A percentile compares a stretch with the other conserved stretches of the same genome.
Conservation (phyloP, 495 filamentous ascomycete species). For the Cryomyces antarcticus region DNA sequence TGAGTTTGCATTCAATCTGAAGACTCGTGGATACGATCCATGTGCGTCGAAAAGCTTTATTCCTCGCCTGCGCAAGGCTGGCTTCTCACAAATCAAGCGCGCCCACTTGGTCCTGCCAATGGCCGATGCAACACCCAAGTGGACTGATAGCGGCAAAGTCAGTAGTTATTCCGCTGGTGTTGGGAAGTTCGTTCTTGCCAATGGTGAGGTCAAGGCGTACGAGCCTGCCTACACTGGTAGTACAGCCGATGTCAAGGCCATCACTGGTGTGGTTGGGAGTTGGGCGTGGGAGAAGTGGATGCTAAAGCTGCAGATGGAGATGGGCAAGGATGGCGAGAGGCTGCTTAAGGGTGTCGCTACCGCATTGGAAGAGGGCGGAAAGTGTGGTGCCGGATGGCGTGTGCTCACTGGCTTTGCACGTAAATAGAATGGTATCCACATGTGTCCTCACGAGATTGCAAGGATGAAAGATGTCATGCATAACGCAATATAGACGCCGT, state of each 20-base stretch:
- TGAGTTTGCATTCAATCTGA: conserved; percentile 76
- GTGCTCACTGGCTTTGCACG: conserved; percentile 71
- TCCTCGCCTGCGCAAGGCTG: conserved; percentile 44
- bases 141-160: conserved; percentile 26
- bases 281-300: conserved; percentile 98
- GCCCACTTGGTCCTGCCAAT: conserved; percentile 83
- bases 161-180: not conserved
- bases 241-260: conserved; percentile 47
- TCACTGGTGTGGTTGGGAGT: conserved; percentile 64
- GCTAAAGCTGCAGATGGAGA: conserved; percentile 66
- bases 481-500: too few relatives aligned
- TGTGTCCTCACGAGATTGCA: too few relatives aligned
- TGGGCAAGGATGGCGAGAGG: conserved; percentile 41
- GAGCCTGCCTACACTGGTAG: conserved; percentile 49
- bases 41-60: conserved; percentile 62
- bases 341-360: conserved; percentile 56
- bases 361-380: conserved; percentile 68
- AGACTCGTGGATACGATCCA: conserved; percentile 74
- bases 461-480: too few relatives aligned
- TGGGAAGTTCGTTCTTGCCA: not conserved
- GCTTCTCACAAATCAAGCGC: conserved; percentile 62
- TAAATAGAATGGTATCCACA: too few relatives aligned
- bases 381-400: conserved; percentile 64
- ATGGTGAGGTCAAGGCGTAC: conserved; percentile 26
- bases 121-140: conserved; percentile 30